Conservation (phyloP, 768 basidiomycete genomes). For the Boletus vermiculosoides region DNA sequence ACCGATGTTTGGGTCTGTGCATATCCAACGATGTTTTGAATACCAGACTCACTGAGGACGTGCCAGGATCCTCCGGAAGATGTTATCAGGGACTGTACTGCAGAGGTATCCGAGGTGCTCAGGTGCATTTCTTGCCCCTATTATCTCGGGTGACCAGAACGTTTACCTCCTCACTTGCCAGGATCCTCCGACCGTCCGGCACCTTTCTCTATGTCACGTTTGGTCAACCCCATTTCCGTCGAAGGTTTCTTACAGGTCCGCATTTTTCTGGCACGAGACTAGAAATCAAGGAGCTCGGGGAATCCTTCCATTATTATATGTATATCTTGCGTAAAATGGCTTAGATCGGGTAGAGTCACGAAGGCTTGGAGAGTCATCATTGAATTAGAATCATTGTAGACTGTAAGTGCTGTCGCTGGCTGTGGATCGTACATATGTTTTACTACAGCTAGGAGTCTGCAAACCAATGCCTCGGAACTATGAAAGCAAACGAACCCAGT, state of each 20-base stretch:
- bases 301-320: slow-evolving; percentile 81
- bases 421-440: neutral
- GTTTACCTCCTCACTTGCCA: slow-evolving; percentile 23
- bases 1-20: slow-evolving; percentile 74
- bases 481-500: neutral
- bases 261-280: slow-evolving; percentile 52
- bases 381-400: neutral
- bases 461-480: slow-evolving; percentile 15
- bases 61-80: slow-evolving; percentile 70
- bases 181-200: slow-evolving; percentile 62
- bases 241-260: slow-evolving; percentile 52
- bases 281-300: slow-evolving; percentile 69
- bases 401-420: no score
- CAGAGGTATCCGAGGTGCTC: slow-evolving; percentile 74
- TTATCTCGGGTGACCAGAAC: neutral
- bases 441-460: slow-evolving; percentile 7
- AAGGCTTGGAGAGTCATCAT: neutral
- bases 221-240: slow-evolving; percentile 86
- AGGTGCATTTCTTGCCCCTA: slow-evolving; percentile 40
- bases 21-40: neutral
- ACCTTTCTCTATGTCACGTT: slow-evolving; percentile 81
- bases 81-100: slow-evolving; percentile 66
- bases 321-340: slow-evolving; percentile 54
- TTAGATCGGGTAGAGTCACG: neutral
- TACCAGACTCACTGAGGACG: neutral